These are phyloP conservation scores for Paracoccidioides lutzii DNA, from an alignment of 2,329 filamentous ascomycete genomes.

Conservation along the genomic window DNA sequence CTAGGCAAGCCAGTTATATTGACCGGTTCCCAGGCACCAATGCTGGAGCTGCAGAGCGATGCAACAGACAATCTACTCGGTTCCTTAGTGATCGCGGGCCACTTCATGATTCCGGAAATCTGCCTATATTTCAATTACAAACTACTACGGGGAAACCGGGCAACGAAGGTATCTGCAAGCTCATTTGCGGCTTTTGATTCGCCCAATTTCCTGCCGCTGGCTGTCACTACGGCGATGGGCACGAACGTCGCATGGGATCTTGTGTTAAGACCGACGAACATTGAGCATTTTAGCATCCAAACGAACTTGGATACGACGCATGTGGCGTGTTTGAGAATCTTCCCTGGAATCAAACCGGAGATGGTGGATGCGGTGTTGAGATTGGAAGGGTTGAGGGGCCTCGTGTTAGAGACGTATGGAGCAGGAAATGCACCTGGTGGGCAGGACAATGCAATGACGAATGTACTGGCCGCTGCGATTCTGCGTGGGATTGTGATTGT, in stretches of 20 bases:
- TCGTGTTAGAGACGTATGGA: conserved; percentile 84
- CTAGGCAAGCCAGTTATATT: conserved; percentile 83
- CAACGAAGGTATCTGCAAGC: conserved; percentile 76
- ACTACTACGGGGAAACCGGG: conserved; percentile 75
- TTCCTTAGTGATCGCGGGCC: conserved; percentile 77
- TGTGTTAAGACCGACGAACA: conserved; percentile 58
- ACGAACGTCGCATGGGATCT: conserved; percentile 71
- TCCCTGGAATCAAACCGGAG: conserved; percentile 84
- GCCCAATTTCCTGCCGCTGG: conserved; percentile 74
- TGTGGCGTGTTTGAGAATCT: conserved; percentile 78
- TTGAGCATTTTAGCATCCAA: conserved; percentile 62
- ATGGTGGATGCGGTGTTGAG: conserved; percentile 79
- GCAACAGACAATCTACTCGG: conserved; percentile 82
- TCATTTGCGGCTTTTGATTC: conserved; percentile 79
- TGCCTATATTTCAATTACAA: conserved; percentile 89
- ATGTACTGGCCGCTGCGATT: conserved; percentile 64
- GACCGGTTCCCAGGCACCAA: conserved; percentile 71
- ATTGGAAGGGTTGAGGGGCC: conserved; percentile 61
- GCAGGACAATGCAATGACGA: conserved; percentile 63
- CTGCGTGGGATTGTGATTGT: conserved; percentile 72
- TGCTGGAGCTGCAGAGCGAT: conserved; percentile 82
- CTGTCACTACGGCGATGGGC: conserved; percentile 65
- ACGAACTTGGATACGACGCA: conserved; percentile 72
- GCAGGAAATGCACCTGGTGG: conserved; percentile 84
- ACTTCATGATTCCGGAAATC: conserved; percentile 86